Evolutionary conservation across 2,329 filamentous ascomycete species (phyloP).

Genomic region (Harringtonia aguacate): DNA sequence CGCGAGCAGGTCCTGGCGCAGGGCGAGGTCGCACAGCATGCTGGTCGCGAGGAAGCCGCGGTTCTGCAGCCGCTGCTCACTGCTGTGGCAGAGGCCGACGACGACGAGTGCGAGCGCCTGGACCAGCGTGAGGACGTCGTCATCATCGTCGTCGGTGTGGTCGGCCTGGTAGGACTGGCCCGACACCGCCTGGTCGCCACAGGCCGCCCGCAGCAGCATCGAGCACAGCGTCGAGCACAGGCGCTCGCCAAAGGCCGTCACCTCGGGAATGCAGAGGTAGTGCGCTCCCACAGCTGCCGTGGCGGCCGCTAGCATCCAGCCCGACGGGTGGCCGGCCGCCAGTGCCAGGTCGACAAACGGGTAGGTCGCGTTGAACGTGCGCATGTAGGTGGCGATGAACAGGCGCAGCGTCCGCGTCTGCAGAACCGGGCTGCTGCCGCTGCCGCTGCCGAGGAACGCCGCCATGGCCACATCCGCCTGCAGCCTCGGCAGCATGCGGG

Average conservation of each 20-base stretch:
- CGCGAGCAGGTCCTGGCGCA: not conserved
- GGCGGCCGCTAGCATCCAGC: not conserved
- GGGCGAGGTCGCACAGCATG: not conserved
- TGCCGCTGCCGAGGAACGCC: too few relatives aligned
- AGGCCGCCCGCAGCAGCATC: too few relatives aligned
- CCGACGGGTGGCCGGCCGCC: not conserved
- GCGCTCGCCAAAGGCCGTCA: too few relatives aligned
- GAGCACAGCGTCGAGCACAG: too few relatives aligned
- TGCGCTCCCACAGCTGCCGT: not conserved
- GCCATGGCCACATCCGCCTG: not conserved
- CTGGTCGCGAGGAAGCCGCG: not conserved
- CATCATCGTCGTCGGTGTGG: not conserved
- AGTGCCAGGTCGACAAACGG: not conserved
- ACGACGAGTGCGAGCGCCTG: not conserved
- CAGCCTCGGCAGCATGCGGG: not conserved
- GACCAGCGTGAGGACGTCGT: not conserved
- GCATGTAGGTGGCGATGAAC: not conserved
- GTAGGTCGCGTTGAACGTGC: not conserved
- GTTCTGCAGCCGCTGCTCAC: not conserved
- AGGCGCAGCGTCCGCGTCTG: not conserved
- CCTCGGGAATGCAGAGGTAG: not conserved
- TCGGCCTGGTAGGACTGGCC: not conserved
- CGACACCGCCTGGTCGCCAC: too few relatives aligned
- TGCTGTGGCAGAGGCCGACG: constrained; percentile 1
- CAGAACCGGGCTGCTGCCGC: not conserved